Evolutionary conservation across 1,284 basidiomycete genomes (phyloP).

Genomic region (Lignosus rhinocerotis): DNA sequence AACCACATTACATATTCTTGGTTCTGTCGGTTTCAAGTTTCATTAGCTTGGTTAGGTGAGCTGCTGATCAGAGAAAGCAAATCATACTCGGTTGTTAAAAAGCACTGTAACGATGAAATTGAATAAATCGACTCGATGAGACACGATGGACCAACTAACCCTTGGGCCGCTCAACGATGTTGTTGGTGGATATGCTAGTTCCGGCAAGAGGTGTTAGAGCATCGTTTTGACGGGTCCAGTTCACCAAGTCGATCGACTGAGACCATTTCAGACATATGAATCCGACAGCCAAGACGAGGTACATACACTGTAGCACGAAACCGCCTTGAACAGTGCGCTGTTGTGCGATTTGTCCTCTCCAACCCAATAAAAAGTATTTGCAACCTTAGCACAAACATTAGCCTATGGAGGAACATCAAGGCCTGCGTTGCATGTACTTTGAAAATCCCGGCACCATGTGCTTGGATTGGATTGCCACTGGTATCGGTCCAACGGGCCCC

Average conservation of each 20-base stretch:
- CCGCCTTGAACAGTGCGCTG: slow-evolving; percentile 55
- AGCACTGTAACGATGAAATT: slow-evolving; percentile 38
- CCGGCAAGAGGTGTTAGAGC: slow-evolving; percentile 53
- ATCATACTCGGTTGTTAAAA: slow-evolving; percentile 49
- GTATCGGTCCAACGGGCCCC: slow-evolving; percentile 68
- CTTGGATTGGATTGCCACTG: slow-evolving; percentile 62
- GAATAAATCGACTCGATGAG: slow-evolving; percentile 11
- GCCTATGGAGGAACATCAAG: background rate
- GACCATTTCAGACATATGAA: background rate
- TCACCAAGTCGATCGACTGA: slow-evolving; percentile 53
- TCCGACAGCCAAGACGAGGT: background rate
- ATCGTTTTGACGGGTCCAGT: slow-evolving; percentile 60
- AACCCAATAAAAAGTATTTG: slow-evolving; percentile 60
- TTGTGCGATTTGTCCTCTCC: slow-evolving; percentile 67
- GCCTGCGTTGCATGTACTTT: slow-evolving; percentile 39
- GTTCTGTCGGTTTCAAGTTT: slow-evolving; percentile 39
- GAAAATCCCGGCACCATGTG: slow-evolving; percentile 61
- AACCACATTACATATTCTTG: slow-evolving; percentile 73
- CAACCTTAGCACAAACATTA: slow-evolving; percentile 40
- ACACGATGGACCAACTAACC: slow-evolving; percentile 46
- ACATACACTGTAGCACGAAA: slow-evolving; percentile 57
- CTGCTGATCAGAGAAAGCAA: background rate
- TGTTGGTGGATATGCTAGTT: slow-evolving; percentile 58
- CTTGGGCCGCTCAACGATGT: slow-evolving; percentile 66
- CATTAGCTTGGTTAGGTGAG: no score